Percentiles rank a stretch among this genome's conserved stretches.
phyloP scores from a whole-genome alignment of 2,329 filamentous ascomycete genomes.

The Cercospora citrullina region DNA sequence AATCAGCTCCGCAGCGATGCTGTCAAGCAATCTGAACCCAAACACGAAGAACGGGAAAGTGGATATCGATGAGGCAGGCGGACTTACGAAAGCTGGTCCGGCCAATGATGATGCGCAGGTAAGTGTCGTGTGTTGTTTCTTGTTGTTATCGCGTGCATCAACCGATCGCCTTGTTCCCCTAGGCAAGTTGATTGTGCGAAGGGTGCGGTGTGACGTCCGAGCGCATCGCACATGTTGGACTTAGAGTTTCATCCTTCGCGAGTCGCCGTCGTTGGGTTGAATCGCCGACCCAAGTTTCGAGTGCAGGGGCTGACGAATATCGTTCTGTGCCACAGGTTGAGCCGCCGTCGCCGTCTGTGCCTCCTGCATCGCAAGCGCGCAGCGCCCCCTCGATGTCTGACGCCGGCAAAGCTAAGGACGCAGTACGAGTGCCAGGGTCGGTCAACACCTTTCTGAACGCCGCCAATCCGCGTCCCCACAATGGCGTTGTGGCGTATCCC shows the following conservation, averaged over 20 bases:
- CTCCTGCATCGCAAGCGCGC: constrained; percentile 1
- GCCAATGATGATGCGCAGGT: background rate
- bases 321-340: constrained; percentile 7
- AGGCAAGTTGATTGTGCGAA: background rate
- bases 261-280: constrained; percentile 2
- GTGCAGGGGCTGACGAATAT: constrained; percentile 11
- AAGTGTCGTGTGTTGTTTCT: background rate
- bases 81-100: constrained; percentile 2
- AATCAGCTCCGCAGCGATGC: constrained; percentile 25
- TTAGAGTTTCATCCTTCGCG: background rate
- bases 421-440: constrained; percentile 35
- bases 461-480: constrained; percentile 64
- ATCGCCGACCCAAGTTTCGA: constrained; percentile 6
- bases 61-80: constrained; percentile 4
- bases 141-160: background rate
- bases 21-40: constrained; percentile 14
- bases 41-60: constrained; percentile 2
- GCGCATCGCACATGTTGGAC: background rate
- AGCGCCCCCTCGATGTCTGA: constrained; percentile 20
- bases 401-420: constrained; percentile 22
- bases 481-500: constrained; percentile 69
- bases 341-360: constrained; percentile 5
- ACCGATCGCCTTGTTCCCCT: background rate
- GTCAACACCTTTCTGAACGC: constrained; percentile 50
- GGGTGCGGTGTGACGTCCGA: constrained; percentile 8